These are phyloP conservation scores for Salix udensis DNA, from an alignment of 345 rosid species.

Conservation along the genomic window DNA sequence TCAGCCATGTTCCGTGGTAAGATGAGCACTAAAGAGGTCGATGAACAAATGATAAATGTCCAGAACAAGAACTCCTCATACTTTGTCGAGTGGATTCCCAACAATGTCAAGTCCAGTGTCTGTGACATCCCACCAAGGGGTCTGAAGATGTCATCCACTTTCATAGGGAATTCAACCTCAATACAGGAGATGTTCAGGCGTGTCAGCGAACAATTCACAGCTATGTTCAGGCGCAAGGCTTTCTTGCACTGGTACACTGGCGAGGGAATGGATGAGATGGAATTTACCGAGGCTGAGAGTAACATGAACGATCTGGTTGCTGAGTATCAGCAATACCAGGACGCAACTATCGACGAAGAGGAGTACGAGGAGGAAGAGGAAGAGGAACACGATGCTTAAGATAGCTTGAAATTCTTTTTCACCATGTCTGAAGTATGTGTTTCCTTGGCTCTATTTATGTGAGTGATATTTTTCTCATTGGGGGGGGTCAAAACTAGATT, in stretches of 20 bases:
- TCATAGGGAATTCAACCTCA: constrained; percentile 23
- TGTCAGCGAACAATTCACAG: constrained; percentile 25
- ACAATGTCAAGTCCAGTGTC: constrained; percentile 24
- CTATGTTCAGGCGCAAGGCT: constrained; percentile 30
- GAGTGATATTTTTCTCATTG: constrained; percentile 8
- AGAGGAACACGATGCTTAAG: constrained; percentile 16
- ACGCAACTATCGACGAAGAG: constrained; percentile 19
- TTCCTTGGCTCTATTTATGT: constrained; percentile 3
- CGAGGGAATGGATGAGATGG: constrained; percentile 28
- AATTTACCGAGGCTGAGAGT: constrained; percentile 20
- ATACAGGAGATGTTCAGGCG: constrained; percentile 31
- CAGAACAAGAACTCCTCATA: constrained; percentile 30
- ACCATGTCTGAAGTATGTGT: constrained; percentile 9
- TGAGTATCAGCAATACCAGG: constrained; percentile 28
- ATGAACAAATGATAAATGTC: constrained; percentile 28
- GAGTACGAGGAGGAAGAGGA: constrained; percentile 23
- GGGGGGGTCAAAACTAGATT: constrained; percentile 6
- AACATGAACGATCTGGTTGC: constrained; percentile 28
- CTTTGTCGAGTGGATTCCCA: constrained; percentile 28
- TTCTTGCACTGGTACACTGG: constrained; percentile 27
- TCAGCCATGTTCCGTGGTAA: constrained; percentile 30
- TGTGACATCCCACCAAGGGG: constrained; percentile 28
- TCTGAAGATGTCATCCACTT: constrained; percentile 23
- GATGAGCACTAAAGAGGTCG: constrained; percentile 27
- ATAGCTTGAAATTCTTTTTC: not conserved